These are phyloP conservation scores for Coleophoma eucalyptorum DNA, from an alignment of 2,329 filamentous ascomycete genomes.

Conservation along the genomic window DNA sequence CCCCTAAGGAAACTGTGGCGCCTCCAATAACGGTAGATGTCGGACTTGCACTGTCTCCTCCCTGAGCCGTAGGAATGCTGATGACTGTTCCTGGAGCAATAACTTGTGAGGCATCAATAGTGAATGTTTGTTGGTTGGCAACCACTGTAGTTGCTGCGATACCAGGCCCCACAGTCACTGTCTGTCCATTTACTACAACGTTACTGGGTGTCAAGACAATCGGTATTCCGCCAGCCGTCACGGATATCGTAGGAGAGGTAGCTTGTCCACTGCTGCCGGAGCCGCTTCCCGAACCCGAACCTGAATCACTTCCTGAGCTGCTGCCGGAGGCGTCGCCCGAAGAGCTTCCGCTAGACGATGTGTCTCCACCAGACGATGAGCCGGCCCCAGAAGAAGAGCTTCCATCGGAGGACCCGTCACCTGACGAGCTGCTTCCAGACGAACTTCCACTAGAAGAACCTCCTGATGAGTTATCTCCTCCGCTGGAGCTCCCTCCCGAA, in stretches of 20 bases:
- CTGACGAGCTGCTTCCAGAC: neutral
- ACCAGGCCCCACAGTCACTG: slow-evolving; percentile 9
- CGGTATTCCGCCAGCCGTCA: slow-evolving; percentile 12
- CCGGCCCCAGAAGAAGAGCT: neutral
- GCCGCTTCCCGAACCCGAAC: neutral
- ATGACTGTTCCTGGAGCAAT: slow-evolving; percentile 16
- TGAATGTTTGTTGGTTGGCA: slow-evolving; percentile 19
- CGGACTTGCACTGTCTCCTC: slow-evolving; percentile 5
- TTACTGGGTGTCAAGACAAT: slow-evolving; percentile 15
- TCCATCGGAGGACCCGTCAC: neutral
- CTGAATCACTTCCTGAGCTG: neutral
- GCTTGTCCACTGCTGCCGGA: neutral
- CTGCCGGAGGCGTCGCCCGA: neutral
- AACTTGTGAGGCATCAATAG: slow-evolving; percentile 20
- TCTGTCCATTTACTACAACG: slow-evolving; percentile 18
- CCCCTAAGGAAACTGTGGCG: slow-evolving; percentile 12
- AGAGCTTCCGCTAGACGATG: neutral
- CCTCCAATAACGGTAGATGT: slow-evolving; percentile 15
- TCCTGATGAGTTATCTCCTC: neutral
- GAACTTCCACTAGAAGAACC: neutral
- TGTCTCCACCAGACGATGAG: neutral
- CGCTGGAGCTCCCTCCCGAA: neutral
- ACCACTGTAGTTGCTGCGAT: slow-evolving; percentile 8
- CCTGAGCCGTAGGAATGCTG: slow-evolving; percentile 11
- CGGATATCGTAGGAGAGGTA: slow-evolving; percentile 1